phyloP scores from a whole-genome alignment of 305 asterid genomes.

The Fraxinus nigra region DNA sequence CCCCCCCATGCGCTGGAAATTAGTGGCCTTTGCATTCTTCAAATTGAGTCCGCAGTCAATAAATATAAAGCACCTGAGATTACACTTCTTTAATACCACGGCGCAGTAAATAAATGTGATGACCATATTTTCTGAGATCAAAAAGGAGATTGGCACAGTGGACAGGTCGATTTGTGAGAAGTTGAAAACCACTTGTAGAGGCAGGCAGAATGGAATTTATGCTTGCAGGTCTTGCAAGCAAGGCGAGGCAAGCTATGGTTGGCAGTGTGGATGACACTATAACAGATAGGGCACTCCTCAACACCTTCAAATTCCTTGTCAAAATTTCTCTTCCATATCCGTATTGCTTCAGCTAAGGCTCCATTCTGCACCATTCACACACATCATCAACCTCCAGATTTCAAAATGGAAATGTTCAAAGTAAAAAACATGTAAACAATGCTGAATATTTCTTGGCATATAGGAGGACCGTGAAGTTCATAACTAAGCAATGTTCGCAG shows the following conservation, averaged over 20 bases:
- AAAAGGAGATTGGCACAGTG: slow-evolving; percentile 95
- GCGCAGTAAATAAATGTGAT: not conserved
- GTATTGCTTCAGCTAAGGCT: slow-evolving; percentile 93
- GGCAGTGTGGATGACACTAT: slow-evolving; percentile 87
- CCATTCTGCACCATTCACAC: slow-evolving; percentile 66
- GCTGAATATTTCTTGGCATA: not conserved
- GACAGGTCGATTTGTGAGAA: slow-evolving; percentile 94
- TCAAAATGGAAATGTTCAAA: slow-evolving; percentile 1
- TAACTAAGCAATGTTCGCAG: not conserved
- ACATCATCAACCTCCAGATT: slow-evolving; percentile 15
- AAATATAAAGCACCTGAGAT: slow-evolving; percentile 9
- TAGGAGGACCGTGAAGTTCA: not conserved
- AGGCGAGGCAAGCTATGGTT: slow-evolving; percentile 95
- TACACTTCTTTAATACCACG: not conserved
- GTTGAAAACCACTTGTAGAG: slow-evolving; percentile 99
- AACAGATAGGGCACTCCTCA: slow-evolving; percentile 98
- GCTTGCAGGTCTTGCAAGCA: slow-evolving; percentile 98
- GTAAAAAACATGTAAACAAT: not conserved
- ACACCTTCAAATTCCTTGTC: slow-evolving; percentile 99
- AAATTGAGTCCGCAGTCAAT: slow-evolving; percentile 1
- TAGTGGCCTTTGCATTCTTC: slow-evolving; percentile 1
- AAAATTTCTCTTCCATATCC: slow-evolving; percentile 88
- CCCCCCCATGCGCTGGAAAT: too few species aligned
- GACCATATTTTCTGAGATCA: slow-evolving; percentile 33
- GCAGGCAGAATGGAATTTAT: slow-evolving; percentile 93